Base-by-base conservation (phyloP, 176 grass and related monocot species). In the Musa acuminata region DNA sequence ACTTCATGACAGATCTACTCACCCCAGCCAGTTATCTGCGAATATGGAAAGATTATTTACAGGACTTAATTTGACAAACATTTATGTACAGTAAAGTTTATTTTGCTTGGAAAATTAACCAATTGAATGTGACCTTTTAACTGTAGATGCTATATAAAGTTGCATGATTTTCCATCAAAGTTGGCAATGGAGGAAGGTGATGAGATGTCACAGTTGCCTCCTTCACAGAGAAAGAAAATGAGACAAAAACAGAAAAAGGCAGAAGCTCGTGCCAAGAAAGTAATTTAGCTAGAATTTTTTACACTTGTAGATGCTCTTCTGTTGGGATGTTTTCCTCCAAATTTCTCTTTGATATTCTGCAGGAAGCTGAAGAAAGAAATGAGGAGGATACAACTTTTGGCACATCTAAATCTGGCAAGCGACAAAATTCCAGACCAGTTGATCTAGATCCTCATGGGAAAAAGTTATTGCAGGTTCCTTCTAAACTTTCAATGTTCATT, bases 211-310 rank as follows among this genome's bases (percentile, higher is more conserved):
- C 94, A 91, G 78, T 77, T 99, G 67, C 88, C 88, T 70, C 86
- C 95, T 81, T 90, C 91, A 71, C 91, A 99, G 59, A 91, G 91
- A 81, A 99, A 99, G 79, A 99, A 99, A 78, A 82, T 99, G 85
- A 95, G 88, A 49, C 96, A 95, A 85, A 99, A 99, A 67, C 96
- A 99, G 67, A 99, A 95, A 68, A 99, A 99, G 49, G 96, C 91
- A 21, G 96, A 94, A 82, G 96, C 96, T 21, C 96, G 96, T 84
- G 96, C 96, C 62, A 95, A 91, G 84, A 94, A 92, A 88, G 96
- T 99, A 94, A 85, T 24, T 50, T 49, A 26, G 2, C 59, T 52
- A 65, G 7, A 58, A 55, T 69, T 72, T 57, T 70, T 4, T 8
- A 57, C 27, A 9, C 11, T 2, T 62, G 35, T 43, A 58, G 55